phyloP scores from a whole-genome alignment of 108 stramenopile species.

The Pseudonitzschia delicatissima region DNA sequence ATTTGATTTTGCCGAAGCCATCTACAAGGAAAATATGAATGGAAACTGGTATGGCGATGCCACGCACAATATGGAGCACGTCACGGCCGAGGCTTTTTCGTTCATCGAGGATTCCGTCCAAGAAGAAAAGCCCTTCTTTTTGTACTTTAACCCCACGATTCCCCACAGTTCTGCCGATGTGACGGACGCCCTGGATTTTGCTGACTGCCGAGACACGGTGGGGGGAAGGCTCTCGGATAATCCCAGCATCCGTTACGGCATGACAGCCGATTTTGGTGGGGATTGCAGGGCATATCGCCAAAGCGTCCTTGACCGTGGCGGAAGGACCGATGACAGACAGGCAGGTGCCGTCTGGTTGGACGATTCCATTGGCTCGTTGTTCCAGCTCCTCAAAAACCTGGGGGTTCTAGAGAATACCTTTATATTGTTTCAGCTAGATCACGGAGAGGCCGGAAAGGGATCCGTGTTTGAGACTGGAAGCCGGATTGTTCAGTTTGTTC shows the following conservation, averaged over 20 bases:
- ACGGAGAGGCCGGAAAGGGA: conserved; percentile 33
- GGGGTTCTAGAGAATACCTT: conserved; percentile 39
- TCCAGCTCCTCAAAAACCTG: conserved; percentile 21
- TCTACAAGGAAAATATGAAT: conserved; percentile 8
- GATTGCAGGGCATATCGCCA: conserved; percentile 22
- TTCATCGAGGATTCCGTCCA: conserved; percentile 24
- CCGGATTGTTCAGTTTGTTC: conserved; percentile 33
- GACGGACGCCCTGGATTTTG: conserved; percentile 19
- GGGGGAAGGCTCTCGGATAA: not conserved
- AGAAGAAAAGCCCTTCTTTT: conserved; percentile 32
- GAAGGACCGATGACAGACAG: conserved; percentile 2
- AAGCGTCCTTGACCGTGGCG: conserved; percentile 22
- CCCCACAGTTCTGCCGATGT: conserved; percentile 30
- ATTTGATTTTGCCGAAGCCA: conserved; percentile 17
- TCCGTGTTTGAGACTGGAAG: conserved; percentile 35
- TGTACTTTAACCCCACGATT: conserved; percentile 47
- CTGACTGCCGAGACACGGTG: conserved; percentile 23
- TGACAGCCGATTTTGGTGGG: conserved; percentile 21
- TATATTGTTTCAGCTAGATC: conserved; percentile 42
- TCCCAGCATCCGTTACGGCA: conserved; percentile 15
- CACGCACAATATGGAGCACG: conserved; percentile 40
- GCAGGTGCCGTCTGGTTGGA: conserved; percentile 44
- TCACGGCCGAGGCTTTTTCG: conserved; percentile 19
- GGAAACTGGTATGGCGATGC: conserved; percentile 7
- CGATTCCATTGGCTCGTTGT: conserved; percentile 39